phyloP scores from a whole-genome alignment of 2,329 filamentous ascomycete species.

The Colletotrichum tofieldiae region DNA sequence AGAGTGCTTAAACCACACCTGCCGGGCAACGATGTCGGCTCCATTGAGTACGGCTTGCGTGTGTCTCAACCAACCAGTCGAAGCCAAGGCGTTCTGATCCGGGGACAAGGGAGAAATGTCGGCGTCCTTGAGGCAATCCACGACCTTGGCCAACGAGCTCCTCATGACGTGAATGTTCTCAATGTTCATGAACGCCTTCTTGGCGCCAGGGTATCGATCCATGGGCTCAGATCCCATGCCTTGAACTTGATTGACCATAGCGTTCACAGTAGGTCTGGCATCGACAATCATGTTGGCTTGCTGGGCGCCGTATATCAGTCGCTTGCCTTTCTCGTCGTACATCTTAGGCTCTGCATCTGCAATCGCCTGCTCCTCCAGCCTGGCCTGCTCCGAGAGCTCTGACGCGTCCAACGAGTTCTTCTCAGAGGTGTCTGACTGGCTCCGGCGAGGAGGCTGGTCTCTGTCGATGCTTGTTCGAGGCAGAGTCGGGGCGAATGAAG shows the following conservation, averaged over 20 bases:
- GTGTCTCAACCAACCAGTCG: constrained; percentile 93
- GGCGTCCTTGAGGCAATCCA: constrained; percentile 92
- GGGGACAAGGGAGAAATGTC: constrained; percentile 88
- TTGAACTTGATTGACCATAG: constrained; percentile 92
- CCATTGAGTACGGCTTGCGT: constrained; percentile 89
- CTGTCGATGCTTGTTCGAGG: constrained; percentile 53
- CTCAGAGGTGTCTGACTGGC: constrained; percentile 65
- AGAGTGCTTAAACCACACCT: constrained; percentile 92
- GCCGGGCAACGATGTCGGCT: constrained; percentile 85
- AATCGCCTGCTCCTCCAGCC: constrained; percentile 79
- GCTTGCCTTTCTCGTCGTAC: constrained; percentile 73
- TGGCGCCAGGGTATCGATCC: constrained; percentile 94
- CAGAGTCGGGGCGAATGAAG: constrained; percentile 86
- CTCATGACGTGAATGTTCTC: constrained; percentile 99
- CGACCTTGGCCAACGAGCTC: constrained; percentile 87
- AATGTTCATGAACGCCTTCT: constrained; percentile 93
- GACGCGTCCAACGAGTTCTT: constrained; percentile 55
- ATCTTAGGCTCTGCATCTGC: constrained; percentile 61
- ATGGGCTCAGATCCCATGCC: constrained; percentile 97
- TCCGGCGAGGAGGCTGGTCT: constrained; percentile 61
- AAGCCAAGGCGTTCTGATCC: constrained; percentile 83
- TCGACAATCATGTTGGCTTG: constrained; percentile 96
- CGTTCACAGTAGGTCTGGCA: constrained; percentile 93
- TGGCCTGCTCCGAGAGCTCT: constrained; percentile 75
- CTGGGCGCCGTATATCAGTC: constrained; percentile 89